These are phyloP conservation scores for Saccharomycopsis synnaedendra DNA, from an alignment of 805 yeast genomes.

Conservation along the genomic window DNA sequence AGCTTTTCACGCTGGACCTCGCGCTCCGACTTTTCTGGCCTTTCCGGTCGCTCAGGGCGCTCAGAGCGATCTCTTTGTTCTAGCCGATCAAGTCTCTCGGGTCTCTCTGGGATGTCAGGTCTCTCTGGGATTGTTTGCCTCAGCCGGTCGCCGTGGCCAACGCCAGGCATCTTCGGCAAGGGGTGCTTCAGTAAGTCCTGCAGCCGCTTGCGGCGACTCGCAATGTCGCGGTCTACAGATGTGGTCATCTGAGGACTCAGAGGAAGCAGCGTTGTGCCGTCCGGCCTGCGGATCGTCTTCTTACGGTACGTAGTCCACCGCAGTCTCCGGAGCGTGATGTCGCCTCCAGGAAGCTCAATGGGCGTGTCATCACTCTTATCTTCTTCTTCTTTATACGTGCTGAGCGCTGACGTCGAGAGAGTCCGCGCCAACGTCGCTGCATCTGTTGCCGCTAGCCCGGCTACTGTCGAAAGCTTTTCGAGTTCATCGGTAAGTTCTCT, in stretches of 20 bases:
- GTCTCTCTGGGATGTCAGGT: too few relatives aligned
- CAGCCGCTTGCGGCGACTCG: slow-evolving; percentile 9
- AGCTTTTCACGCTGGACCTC: slow-evolving; percentile 8
- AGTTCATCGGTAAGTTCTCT: slow-evolving; percentile 66
- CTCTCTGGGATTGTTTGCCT: neutral
- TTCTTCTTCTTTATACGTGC: slow-evolving; percentile 20
- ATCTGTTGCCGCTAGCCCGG: slow-evolving; percentile 69
- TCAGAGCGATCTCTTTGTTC: neutral
- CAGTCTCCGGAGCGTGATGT: slow-evolving; percentile 32
- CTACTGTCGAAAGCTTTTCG: slow-evolving; percentile 60
- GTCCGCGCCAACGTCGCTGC: slow-evolving; percentile 78
- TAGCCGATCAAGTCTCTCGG: too few relatives aligned
- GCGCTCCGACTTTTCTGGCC: neutral
- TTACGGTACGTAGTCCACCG: slow-evolving; percentile 39
- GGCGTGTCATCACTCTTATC: neutral
- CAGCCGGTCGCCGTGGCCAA: neutral
- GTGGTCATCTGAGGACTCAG: neutral
- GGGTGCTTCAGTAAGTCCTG: slow-evolving; percentile 16
- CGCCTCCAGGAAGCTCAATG: slow-evolving; percentile 18
- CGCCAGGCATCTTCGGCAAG: slow-evolving; percentile 9
- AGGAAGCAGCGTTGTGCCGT: neutral
- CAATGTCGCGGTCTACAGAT: neutral
- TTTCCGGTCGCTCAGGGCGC: slow-evolving; percentile 1
- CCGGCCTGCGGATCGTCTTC: slow-evolving; percentile 21
- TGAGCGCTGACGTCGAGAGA: slow-evolving; percentile 57